A percentile compares a stretch with the other conserved stretches of the same genome.
These are phyloP conservation scores for Chaetomium cochliodes DNA, from an alignment of 495 filamentous ascomycete species.

Conservation along the genomic window DNA sequence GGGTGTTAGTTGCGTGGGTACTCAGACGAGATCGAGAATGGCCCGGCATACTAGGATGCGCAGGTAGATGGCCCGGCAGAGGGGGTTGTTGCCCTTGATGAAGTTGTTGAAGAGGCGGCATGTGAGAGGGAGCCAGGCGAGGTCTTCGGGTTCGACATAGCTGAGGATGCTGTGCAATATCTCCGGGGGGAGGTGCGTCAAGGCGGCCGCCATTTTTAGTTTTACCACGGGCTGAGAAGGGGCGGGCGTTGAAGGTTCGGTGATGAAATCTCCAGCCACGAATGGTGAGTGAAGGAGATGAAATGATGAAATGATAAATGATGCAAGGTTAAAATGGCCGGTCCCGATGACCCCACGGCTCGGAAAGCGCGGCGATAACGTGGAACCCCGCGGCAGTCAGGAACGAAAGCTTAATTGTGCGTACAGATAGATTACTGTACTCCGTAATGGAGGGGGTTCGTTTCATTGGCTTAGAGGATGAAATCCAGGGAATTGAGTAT, in stretches of 20 bases:
- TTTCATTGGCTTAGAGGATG: no score
- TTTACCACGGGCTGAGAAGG: neutral
- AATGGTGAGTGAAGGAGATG: neutral
- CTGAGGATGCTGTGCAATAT: slow-evolving; percentile 56
- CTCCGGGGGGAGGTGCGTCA: slow-evolving; percentile 55
- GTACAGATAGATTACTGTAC: no score
- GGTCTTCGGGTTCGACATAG: slow-evolving; percentile 53
- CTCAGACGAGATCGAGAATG: neutral
- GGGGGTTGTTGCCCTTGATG: slow-evolving; percentile 49
- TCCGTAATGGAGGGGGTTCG: no score
- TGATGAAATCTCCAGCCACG: neutral
- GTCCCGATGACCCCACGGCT: neutral
- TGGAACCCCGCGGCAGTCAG: neutral
- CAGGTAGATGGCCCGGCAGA: slow-evolving; percentile 56
- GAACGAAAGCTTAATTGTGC: no score
- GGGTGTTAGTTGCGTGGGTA: slow-evolving; percentile 6
- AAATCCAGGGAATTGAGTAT: no score
- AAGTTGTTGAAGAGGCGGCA: slow-evolving; percentile 51
- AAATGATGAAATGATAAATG: no score
- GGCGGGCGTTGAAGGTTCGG: neutral
- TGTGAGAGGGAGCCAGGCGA: slow-evolving; percentile 46
- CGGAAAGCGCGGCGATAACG: neutral
- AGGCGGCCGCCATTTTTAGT: slow-evolving; percentile 34
- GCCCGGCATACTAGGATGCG: slow-evolving; percentile 38
- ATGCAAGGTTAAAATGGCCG: no score